Conservation (phyloP, 108 stramenopile species). For the Skeletonema potamos region DNA sequence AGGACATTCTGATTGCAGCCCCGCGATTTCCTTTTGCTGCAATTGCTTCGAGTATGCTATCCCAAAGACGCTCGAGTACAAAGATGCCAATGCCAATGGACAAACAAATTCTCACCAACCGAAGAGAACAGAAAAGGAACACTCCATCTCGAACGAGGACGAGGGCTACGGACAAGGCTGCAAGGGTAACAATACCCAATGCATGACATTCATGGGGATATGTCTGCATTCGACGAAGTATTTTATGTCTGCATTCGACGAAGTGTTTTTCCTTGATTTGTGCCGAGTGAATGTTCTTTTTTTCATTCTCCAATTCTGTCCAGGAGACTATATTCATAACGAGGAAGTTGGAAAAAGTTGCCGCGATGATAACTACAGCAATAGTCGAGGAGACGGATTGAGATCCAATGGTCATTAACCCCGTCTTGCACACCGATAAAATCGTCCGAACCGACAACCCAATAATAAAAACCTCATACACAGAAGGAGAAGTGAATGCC, state of each 20-base stretch:
- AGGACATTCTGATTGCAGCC: slow-evolving; percentile 4
- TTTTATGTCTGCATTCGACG: background rate
- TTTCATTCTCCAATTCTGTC: background rate
- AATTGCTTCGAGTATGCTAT: background rate
- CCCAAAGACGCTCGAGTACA: slow-evolving; percentile 3
- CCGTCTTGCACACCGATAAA: background rate
- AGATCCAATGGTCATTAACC: background rate
- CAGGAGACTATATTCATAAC: background rate
- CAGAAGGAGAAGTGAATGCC: slow-evolving; percentile 26
- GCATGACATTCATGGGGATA: slow-evolving; percentile 27
- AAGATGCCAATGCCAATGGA: slow-evolving; percentile 16
- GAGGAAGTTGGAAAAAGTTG: background rate
- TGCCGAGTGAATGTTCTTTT: background rate
- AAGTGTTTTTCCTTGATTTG: background rate
- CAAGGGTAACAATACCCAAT: slow-evolving; percentile 15
- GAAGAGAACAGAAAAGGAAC: slow-evolving; percentile 1
- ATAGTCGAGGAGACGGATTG: background rate
- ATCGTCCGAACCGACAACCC: slow-evolving; percentile 12
- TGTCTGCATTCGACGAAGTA: background rate
- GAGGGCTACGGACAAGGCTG: background rate
- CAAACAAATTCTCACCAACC: slow-evolving; percentile 9
- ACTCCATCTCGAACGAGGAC: slow-evolving; percentile 1
- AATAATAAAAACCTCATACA: slow-evolving; percentile 17
- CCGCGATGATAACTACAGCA: background rate
- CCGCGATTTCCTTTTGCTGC: background rate